Conservation (phyloP, 768 basidiomycete genomes). For the Albatrellus ellisii region DNA sequence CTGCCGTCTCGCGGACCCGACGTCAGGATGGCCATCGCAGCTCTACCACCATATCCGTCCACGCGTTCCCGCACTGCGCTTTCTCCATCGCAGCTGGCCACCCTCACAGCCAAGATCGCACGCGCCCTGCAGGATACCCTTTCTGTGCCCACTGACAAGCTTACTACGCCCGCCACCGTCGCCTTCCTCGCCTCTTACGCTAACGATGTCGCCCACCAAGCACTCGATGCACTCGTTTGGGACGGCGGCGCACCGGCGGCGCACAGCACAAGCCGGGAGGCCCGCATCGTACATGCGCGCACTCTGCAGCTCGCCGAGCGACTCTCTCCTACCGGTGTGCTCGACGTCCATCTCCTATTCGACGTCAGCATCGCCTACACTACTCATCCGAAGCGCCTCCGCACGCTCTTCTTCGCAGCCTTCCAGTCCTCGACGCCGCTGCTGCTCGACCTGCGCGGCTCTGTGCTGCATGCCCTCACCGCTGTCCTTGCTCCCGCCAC, state of each 20-base stretch:
- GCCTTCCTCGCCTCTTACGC: conserved; percentile 46
- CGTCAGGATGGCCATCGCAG: conserved; percentile 18
- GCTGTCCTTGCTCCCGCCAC: conserved; percentile 29
- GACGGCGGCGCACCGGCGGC: conserved; percentile 15
- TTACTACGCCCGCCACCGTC: conserved; percentile 29
- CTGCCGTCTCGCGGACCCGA: not conserved
- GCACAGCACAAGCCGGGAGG: conserved; percentile 17
- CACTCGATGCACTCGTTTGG: conserved; percentile 51
- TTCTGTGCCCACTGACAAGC: conserved; percentile 33
- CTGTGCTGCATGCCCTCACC: conserved; percentile 43
- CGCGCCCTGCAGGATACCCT: conserved; percentile 34
- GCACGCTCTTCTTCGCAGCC: conserved; percentile 30
- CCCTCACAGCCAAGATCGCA: conserved; percentile 34
- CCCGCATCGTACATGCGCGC: conserved; percentile 32
- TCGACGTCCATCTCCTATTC: conserved; percentile 43
- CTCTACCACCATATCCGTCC: conserved; percentile 47
- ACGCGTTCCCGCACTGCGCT: conserved; percentile 31
- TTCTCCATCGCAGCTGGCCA: conserved; percentile 36
- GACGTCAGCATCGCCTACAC: conserved; percentile 52
- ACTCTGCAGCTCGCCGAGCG: conserved; percentile 46
- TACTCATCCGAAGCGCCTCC: conserved; percentile 29
- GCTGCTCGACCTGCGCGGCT: conserved; percentile 19
- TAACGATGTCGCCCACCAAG: conserved; percentile 38
- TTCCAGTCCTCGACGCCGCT: conserved; percentile 22
- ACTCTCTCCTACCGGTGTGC: conserved; percentile 25